Percentiles rank a stretch among this genome's conserved stretches.
Conservation (phyloP, 768 basidiomycete species). For the Filobasidium wieringae region DNA sequence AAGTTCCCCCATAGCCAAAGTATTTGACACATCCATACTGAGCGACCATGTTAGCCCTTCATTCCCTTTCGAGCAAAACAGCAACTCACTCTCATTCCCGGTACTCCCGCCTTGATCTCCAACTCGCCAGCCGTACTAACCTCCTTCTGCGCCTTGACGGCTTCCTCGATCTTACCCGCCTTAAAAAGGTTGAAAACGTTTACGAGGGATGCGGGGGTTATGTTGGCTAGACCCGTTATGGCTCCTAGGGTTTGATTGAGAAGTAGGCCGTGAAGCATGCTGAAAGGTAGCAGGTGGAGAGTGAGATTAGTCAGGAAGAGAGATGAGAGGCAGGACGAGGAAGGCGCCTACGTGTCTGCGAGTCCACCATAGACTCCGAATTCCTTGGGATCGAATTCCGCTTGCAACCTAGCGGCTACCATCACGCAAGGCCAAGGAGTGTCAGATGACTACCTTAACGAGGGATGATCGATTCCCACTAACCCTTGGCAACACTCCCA, state of each 20-base stretch:
- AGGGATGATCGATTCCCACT: too few relatives aligned
- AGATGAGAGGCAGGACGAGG: too few relatives aligned
- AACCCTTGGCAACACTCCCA: slow-evolving; percentile 35
- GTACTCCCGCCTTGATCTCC: slow-evolving; percentile 17
- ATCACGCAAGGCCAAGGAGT: too few relatives aligned
- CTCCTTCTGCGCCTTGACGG: slow-evolving; percentile 16
- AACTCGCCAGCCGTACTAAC: slow-evolving; percentile 18
- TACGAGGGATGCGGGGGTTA: slow-evolving; percentile 21
- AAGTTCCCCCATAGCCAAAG: slow-evolving; percentile 19
- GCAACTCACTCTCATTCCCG: slow-evolving; percentile 21
- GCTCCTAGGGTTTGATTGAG: slow-evolving; percentile 14
- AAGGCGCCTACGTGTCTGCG: slow-evolving; percentile 8
- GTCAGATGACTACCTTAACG: too few relatives aligned
- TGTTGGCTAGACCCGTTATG: slow-evolving; percentile 24
- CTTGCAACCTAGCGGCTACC: slow-evolving; percentile 23
- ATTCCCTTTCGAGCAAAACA: too few relatives aligned
- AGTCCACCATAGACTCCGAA: slow-evolving; percentile 15
- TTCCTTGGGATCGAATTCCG: slow-evolving; percentile 12
- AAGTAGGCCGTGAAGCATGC: slow-evolving; percentile 13
- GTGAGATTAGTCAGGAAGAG: background rate
- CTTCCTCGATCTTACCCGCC: slow-evolving; percentile 13
- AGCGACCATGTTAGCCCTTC: background rate
- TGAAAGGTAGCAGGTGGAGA: background rate
- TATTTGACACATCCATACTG: slow-evolving; percentile 17
- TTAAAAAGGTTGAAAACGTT: slow-evolving; percentile 15